Evolutionary conservation across 1,284 basidiomycete genomes (phyloP), one percentile per base, ranked within the genome.

Genomic region (Ceratobasidium sp.): DNA sequence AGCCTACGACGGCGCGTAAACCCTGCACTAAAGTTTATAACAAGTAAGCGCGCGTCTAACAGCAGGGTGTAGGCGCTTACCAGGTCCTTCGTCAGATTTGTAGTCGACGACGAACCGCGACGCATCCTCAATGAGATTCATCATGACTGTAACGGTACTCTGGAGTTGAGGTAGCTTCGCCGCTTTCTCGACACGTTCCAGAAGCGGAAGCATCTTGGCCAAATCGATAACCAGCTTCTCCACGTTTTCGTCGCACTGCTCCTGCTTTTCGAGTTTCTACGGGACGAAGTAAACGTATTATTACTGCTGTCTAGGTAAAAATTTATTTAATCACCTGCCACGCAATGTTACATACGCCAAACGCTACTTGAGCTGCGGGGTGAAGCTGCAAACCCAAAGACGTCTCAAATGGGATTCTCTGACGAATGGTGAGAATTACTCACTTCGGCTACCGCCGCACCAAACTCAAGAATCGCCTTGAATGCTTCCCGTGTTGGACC

Each of bases 221-320:
- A 64, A 24, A 7, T 19, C 62, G 15, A 45, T 44, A 44, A 64
- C 22, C 2, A 64, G 62, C 4, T 27, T 24, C 27, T 50, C 44
- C 15, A 64, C 62, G 24, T 9, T 22, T 17, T 14, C 27, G 44
- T 64, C 62, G 45, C 62, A 64, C 2, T 50, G 9, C n/a, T 48
- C 62, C n/a, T 62, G 59, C 3, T 22, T 41, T 22, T 24, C 44
- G 17, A 62, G 41, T 62, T 44, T 62, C 59, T 62, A 27, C n/a
- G n/a, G 6, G 24, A 57, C 54, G 19, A 53, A 24, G 6, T 24
- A 53, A 6, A 6, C 19, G 11, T 11, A 27, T 45, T 4, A 15
- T 27, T n/a, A 8, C 17, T 22, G 41, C 44, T 33, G 8, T 7
- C 8, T 22, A 27, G 17, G 19, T 45, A 17, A 33, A 5, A 11